Conservation (phyloP, 306 rosid species). For the Abrus pulchellus region DNA sequence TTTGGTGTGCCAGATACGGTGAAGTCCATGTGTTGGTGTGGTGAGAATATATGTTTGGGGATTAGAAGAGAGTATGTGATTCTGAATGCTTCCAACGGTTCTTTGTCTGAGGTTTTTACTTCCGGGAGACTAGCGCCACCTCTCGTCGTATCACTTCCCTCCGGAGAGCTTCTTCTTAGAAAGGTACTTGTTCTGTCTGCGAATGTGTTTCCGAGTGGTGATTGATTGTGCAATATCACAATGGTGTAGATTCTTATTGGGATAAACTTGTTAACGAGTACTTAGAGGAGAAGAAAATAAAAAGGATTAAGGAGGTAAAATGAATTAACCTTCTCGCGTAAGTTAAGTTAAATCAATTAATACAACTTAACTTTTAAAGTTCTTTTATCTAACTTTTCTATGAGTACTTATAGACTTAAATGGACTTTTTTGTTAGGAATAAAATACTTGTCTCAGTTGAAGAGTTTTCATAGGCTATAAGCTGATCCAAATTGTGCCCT, state of each 20-base stretch:
- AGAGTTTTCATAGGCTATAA: too few species aligned
- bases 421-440: too few species aligned
- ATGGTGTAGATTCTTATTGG: neutral
- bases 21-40: slow-evolving; percentile 97
- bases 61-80: slow-evolving; percentile 86
- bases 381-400: too few species aligned
- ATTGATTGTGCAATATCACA: neutral
- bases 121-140: slow-evolving; percentile 97
- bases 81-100: slow-evolving; percentile 78
- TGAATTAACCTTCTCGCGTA: too few species aligned
- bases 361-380: too few species aligned
- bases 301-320: too few species aligned
- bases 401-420: too few species aligned
- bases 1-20: slow-evolving; percentile 85
- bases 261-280: too few species aligned
- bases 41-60: slow-evolving; percentile 93
- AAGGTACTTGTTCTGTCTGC: slow-evolving; percentile 65
- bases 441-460: too few species aligned
- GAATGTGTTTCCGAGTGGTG: slow-evolving; percentile 11
- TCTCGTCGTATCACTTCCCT: slow-evolving; percentile 85
- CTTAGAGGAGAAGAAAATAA: too few species aligned
- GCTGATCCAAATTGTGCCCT: too few species aligned
- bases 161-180: slow-evolving; percentile 98
- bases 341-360: too few species aligned
- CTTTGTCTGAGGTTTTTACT: slow-evolving; percentile 87